Conservation (phyloP, 1,284 basidiomycete genomes). For the Caloboletus firmus region DNA sequence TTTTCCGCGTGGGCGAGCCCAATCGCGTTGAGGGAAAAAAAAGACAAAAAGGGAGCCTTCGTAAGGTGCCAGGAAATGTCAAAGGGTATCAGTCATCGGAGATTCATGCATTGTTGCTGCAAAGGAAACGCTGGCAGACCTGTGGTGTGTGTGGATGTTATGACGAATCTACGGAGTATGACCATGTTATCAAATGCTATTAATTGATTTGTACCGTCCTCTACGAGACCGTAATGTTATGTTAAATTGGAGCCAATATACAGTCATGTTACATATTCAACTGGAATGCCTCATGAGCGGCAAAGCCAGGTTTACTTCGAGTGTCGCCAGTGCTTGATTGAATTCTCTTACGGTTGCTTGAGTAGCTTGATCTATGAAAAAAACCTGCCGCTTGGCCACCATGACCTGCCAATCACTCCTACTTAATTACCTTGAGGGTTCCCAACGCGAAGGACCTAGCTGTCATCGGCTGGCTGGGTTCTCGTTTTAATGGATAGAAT, state of each 20-base stretch:
- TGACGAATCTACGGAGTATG: conserved; percentile 23
- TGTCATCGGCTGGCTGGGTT: too few relatives aligned
- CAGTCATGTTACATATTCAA: background rate
- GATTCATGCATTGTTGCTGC: conserved; percentile 5
- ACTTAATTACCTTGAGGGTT: background rate
- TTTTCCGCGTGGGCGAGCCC: background rate
- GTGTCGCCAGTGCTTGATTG: background rate
- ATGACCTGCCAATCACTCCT: background rate
- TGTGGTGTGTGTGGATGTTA: conserved; percentile 7
- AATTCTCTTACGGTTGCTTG: background rate
- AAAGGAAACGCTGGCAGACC: background rate
- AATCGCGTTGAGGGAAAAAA: background rate
- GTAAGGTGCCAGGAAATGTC: background rate
- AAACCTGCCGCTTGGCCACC: too few relatives aligned
- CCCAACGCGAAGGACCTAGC: too few relatives aligned
- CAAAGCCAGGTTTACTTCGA: background rate
- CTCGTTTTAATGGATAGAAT: too few relatives aligned
- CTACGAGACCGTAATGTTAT: conserved; percentile 32
- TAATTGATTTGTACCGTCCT: conserved; percentile 36
- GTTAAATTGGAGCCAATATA: conserved; percentile 21
- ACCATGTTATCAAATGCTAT: conserved; percentile 33
- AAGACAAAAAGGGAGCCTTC: background rate
- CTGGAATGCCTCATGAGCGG: background rate
- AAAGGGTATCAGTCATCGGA: background rate
- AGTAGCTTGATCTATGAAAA: background rate